A percentile compares a stretch with the other conserved stretches of the same genome.
phyloP scores from a whole-genome alignment of 2,329 filamentous ascomycete genomes.

The Ceratocystis destructans region DNA sequence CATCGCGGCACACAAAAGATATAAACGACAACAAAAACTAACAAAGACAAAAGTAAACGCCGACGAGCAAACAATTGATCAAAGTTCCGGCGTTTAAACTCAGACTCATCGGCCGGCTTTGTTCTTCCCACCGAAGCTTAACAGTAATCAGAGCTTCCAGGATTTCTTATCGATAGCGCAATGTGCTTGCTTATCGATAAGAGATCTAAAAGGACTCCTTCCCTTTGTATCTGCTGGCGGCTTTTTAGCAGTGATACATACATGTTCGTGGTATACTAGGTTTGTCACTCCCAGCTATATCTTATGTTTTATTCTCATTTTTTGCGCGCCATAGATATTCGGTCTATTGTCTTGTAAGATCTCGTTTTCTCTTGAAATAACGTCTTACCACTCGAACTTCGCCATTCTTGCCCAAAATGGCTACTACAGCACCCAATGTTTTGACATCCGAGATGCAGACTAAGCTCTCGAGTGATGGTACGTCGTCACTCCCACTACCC shows the following conservation, averaged over 20 bases:
- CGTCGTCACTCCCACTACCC: neutral
- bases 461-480: slow-evolving; percentile 19
- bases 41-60: neutral
- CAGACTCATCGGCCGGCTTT: neutral
- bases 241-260: neutral
- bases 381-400: neutral
- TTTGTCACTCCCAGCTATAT: too few species aligned
- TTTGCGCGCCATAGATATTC: neutral
- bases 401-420: slow-evolving; percentile 6
- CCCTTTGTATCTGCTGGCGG: neutral
- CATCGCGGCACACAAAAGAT: neutral
- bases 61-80: neutral
- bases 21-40: neutral
- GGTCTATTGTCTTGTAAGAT: too few species aligned
- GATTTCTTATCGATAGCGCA: slow-evolving; percentile 12
- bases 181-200: slow-evolving; percentile 8
- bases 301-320: neutral
- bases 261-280: too few species aligned
- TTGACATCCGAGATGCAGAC: slow-evolving; percentile 19
- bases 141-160: neutral
- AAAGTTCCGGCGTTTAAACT: neutral
- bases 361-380: too few species aligned
- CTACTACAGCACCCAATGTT: slow-evolving; percentile 14
- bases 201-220: neutral
- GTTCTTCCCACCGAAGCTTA: neutral